Conservation (phyloP, 345 rosid species). For the Pistacia integerrima region DNA sequence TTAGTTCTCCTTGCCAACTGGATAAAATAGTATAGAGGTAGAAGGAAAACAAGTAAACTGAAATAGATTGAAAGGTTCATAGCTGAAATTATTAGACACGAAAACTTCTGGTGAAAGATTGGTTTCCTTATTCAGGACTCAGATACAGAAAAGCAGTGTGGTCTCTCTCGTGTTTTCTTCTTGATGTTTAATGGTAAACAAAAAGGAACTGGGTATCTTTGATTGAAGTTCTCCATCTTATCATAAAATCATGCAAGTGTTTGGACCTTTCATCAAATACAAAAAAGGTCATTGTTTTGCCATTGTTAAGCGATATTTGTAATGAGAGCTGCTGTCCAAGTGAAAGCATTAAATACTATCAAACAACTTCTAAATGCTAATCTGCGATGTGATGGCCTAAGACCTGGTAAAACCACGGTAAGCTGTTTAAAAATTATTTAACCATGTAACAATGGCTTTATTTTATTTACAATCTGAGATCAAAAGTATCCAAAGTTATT, state of each 20-base stretch:
- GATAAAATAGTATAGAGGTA: conserved; percentile 22
- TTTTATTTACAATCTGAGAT: no score
- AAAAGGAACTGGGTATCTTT: neutral
- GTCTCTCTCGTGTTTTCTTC: neutral
- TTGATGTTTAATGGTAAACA: neutral
- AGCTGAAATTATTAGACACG: neutral
- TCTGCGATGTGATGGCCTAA: no score
- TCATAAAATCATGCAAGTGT: neutral
- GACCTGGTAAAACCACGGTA: no score
- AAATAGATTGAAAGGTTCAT: neutral
- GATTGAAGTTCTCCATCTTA: neutral
- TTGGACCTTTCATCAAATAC: neutral
- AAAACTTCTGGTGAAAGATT: neutral
- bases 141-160: neutral
- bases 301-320: neutral
- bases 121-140: neutral
- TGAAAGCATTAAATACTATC: neutral
- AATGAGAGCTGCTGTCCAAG: neutral
- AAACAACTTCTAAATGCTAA: no score
- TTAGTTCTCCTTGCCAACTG: neutral
- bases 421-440: no score
- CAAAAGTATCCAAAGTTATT: no score
- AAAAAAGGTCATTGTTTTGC: neutral
- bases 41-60: conserved; percentile 18
- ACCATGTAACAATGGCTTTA: no score